Evolutionary conservation across 495 filamentous ascomycete genomes (phyloP), one percentile per base, ranked within the genome.

Genomic region (Penicillium cinerascens): DNA sequence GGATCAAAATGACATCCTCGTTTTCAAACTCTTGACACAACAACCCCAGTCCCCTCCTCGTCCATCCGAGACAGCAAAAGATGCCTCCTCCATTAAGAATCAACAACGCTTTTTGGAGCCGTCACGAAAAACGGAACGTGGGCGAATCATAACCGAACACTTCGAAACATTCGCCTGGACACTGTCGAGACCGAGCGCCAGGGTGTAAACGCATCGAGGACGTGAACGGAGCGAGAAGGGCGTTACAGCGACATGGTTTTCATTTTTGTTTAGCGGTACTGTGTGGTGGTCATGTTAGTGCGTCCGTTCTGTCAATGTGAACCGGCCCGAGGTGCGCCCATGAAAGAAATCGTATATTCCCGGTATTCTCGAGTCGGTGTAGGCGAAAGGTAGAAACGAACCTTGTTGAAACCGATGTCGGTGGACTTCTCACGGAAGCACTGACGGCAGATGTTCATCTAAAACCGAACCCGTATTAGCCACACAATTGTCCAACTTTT

Each of bases 361-460:
- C 40, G 36, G 11, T 49, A 13, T 42, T 42, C 20, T 43, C 23
- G 49, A 33, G 37, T 44, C 18, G 47, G 17, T 42, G 38, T 52
- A 51, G 25, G 3, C 10, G 29, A 42, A 18, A 7, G 39, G 8
- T 11, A 18, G 49, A 59, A 56, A 70, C 82, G 59, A 68, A 74
- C 92, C 91, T 98, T 97, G 78, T 85, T 79, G 83, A 98, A 98
- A 65, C 93, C 93, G 76, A 98, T 96, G 74, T 97, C 92, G 70
- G 79, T 65, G 59, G 85, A 80, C 85, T 97, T 97, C 85, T 98
- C 93, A 70, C 93, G 80, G 85, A 98, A 98, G 87, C 93, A 97
- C 80, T 98, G 92, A 84, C 91, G 88, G 87, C 92, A 97, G 83
- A 97, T 92, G 79, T 97, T 92, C 70, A 98, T 76, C 72, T 74